Conservation (phyloP, 2,329 filamentous ascomycete genomes). For the Alternaria arborescens region DNA sequence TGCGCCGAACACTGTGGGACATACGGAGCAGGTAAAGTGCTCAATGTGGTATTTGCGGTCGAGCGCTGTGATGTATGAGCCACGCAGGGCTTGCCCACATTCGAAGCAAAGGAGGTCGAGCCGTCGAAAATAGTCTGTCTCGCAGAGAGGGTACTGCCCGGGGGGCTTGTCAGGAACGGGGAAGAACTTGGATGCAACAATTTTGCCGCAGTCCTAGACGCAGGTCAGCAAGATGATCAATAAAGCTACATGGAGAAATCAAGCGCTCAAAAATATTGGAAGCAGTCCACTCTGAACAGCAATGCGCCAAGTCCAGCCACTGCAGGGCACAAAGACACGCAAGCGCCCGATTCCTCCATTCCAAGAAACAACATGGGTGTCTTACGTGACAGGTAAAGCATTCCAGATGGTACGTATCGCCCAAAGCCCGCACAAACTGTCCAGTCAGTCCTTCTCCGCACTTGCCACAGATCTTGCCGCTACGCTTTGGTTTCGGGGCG, state of each 20-base stretch:
- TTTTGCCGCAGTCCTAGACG: constrained; percentile 87
- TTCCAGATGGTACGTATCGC: constrained; percentile 94
- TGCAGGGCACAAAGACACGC: background rate
- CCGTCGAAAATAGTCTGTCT: constrained; percentile 94
- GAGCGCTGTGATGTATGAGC: constrained; percentile 96
- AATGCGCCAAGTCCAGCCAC: background rate
- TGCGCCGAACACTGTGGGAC: constrained; percentile 95
- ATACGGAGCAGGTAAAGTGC: constrained; percentile 97
- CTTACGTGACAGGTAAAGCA: constrained; percentile 95
- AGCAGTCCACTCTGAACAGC: background rate
- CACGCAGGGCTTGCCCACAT: constrained; percentile 89
- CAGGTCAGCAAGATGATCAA: constrained; percentile 11
- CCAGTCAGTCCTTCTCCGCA: constrained; percentile 88
- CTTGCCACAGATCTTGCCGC: constrained; percentile 71
- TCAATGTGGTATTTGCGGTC: constrained; percentile 98
- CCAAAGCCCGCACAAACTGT: constrained; percentile 93
- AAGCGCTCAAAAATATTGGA: background rate
- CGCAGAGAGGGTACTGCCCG: constrained; percentile 92
- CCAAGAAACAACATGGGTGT: constrained; percentile 6
- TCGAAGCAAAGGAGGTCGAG: constrained; percentile 90
- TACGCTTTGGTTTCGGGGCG: constrained; percentile 43
- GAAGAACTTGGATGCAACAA: constrained; percentile 99
- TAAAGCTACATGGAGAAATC: background rate
- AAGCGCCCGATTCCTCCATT: background rate
- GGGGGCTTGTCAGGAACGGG: constrained; percentile 91